Base-by-base conservation (phyloP, 202 grass and related monocot genomes). In the Elaeis oleifera region DNA sequence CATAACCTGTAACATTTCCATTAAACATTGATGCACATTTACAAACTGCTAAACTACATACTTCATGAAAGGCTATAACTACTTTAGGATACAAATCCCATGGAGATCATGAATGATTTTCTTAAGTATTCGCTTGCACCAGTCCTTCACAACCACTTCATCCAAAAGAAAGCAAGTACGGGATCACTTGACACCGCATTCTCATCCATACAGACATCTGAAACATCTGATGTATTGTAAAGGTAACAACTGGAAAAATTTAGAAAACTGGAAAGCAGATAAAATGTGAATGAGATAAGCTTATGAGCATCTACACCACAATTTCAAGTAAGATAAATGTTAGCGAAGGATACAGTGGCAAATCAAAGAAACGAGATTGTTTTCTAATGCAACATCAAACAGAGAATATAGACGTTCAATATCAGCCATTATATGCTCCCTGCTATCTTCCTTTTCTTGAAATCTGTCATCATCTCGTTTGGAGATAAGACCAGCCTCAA, bases 101-200 rank as follows among this genome's bases (percentile, higher is more conserved):
- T 16, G 16, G 36, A 90, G 76, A 77, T 92, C 72, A 70, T 54
- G 72, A 57, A 92, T 64, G 19, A 97, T 67, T 15, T 57, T 63
- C 65, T 65, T 77, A 69, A 84, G 71, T 70, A 77, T 58, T 52
- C 59, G 74, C 80, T 86, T 91, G 88, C 92, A 97, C 92, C 92
- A 97, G 71, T 97, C 88, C 72, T 97, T 97, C 69, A 97, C 84
- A 25, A 97, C 84, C 39, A 97, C 94, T 84, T 97, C 94, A 44
- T 92, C 94, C 74, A 97, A 83, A 78, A 97, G 88, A 92, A 97
- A 65, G 94, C 79, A 68, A 91, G 70, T 61, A 97, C 77, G 36
- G 94, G 94, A 73, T 97, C 94, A 82, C 94, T 92, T 54, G 94
- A 97, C 13, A 92, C 94, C 59, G 94, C 94, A 81, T 74, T 91